A percentile compares a stretch with the other conserved stretches of the same genome.
These are phyloP conservation scores for Sporothrix globosa DNA, from an alignment of 2,329 filamentous ascomycete species.

Conservation along the genomic window DNA sequence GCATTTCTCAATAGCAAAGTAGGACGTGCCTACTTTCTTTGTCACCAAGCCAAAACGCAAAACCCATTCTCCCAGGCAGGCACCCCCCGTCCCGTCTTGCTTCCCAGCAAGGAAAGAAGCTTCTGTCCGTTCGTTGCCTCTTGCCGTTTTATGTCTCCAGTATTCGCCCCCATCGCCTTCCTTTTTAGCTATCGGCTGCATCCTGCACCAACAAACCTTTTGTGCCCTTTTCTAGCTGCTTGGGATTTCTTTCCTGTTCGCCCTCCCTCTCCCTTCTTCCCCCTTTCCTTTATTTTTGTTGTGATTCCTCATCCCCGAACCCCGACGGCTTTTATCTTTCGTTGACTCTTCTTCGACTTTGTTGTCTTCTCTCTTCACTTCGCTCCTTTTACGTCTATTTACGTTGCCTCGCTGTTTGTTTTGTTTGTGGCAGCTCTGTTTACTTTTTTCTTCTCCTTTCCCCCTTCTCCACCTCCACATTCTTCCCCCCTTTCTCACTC, in stretches of 20 bases:
- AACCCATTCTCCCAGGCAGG: conserved; percentile 7
- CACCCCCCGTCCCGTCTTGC: conserved; percentile 11
- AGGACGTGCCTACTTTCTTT: not conserved
- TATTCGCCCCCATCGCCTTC: not conserved
- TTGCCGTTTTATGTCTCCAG: conserved; percentile 4
- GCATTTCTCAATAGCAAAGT: not conserved
- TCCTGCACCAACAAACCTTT: conserved; percentile 13
- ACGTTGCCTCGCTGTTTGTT: not conserved
- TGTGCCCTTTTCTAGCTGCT: conserved; percentile 18
- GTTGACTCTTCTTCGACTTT: not conserved
- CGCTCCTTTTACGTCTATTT: conserved; percentile 17
- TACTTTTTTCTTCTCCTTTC: conserved; percentile 8
- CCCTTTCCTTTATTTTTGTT: not conserved
- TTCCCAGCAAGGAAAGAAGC: conserved; percentile 18
- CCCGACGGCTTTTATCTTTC: conserved; percentile 19
- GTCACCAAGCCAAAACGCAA: not conserved
- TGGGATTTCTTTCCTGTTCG: not conserved
- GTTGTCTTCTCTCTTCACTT: not conserved
- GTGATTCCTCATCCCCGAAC: conserved; percentile 15
- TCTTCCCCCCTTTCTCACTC: conserved; percentile 9
- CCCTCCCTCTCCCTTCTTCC: not conserved
- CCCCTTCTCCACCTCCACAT: conserved; percentile 22
- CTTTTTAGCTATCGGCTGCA: conserved; percentile 21
- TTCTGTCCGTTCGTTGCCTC: conserved; percentile 13
- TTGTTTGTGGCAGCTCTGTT: conserved; percentile 11